Evolutionary conservation across 192 early-diverging fungal genomes (phyloP).

Genomic region (Coemansia reversa): DNA sequence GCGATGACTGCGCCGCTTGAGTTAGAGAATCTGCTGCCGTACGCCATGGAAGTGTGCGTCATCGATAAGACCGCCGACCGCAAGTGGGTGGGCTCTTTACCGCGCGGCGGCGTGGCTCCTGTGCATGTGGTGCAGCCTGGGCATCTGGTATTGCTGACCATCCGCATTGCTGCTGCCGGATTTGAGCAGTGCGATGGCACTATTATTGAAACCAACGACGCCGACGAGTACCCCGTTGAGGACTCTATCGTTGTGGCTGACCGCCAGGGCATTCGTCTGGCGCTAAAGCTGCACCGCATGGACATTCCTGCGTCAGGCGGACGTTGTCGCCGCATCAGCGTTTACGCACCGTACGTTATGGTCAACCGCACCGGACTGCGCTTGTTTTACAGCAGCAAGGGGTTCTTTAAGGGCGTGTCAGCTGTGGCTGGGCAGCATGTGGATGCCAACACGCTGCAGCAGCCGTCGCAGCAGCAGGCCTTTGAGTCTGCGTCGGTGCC

Average conservation of each 20-base stretch:
- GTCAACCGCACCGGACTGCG: slow-evolving; percentile 88
- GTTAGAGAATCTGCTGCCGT: slow-evolving; percentile 95
- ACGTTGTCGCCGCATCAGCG: slow-evolving; percentile 70
- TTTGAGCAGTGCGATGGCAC: slow-evolving; percentile 77
- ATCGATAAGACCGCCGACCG: slow-evolving; percentile 71
- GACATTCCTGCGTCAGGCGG: slow-evolving; percentile 66
- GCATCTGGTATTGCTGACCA: slow-evolving; percentile 72
- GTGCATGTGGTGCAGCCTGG: slow-evolving; percentile 83
- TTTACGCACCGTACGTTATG: slow-evolving; percentile 93
- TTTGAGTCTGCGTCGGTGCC: slow-evolving; percentile 3
- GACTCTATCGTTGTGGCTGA: slow-evolving; percentile 71
- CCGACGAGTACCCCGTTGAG: slow-evolving; percentile 77
- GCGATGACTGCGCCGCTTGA: slow-evolving; percentile 75
- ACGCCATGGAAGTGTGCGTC: slow-evolving; percentile 77
- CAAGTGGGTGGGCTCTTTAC: slow-evolving; percentile 64
- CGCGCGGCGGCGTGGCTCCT: slow-evolving; percentile 69
- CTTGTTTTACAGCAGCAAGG: slow-evolving; percentile 76
- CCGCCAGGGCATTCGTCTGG: slow-evolving; percentile 61
- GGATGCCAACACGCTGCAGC: slow-evolving; percentile 20
- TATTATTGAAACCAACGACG: slow-evolving; percentile 79
- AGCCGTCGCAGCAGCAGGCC: slow-evolving; percentile 5
- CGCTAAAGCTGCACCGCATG: slow-evolving; percentile 64
- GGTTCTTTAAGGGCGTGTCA: slow-evolving; percentile 72
- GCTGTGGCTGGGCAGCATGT: slow-evolving; percentile 69
- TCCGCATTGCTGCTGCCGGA: slow-evolving; percentile 73